These are phyloP conservation scores for Corymbia maculata DNA, from an alignment of 345 rosid species.

Conservation along the genomic window DNA sequence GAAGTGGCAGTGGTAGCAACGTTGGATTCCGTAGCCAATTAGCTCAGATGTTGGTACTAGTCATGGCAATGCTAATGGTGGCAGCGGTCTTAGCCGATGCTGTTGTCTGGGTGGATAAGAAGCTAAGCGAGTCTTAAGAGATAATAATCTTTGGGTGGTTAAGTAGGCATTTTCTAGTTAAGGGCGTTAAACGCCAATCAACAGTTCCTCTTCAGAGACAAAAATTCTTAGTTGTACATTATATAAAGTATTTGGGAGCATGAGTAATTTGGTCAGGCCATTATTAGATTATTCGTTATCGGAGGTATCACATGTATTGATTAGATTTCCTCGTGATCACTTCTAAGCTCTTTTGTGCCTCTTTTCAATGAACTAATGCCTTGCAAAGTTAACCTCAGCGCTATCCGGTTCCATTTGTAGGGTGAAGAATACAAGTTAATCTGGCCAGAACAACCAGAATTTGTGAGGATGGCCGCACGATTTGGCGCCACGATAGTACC, in stretches of 20 bases:
- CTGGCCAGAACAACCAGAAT: constrained; percentile 75
- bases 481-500: constrained; percentile 80
- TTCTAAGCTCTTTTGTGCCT: background rate
- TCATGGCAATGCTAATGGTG: background rate
- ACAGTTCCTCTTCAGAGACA: background rate
- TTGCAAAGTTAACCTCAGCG: background rate
- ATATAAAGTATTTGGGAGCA: background rate
- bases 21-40: background rate
- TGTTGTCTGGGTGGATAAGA: background rate
- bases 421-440: constrained; percentile 69
- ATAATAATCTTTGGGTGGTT: background rate
- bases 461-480: constrained; percentile 74
- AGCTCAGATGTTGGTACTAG: background rate
- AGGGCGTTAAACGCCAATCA: background rate
- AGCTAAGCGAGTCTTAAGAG: background rate
- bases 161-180: background rate
- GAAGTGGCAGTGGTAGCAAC: background rate
- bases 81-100: background rate
- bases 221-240: background rate
- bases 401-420: background rate
- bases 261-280: background rate
- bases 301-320: background rate
- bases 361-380: background rate
- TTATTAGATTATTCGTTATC: background rate
- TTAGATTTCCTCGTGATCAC: background rate